Base-by-base conservation (phyloP, 1,139 yeast genomes). In the Zygoascus sp. region DNA sequence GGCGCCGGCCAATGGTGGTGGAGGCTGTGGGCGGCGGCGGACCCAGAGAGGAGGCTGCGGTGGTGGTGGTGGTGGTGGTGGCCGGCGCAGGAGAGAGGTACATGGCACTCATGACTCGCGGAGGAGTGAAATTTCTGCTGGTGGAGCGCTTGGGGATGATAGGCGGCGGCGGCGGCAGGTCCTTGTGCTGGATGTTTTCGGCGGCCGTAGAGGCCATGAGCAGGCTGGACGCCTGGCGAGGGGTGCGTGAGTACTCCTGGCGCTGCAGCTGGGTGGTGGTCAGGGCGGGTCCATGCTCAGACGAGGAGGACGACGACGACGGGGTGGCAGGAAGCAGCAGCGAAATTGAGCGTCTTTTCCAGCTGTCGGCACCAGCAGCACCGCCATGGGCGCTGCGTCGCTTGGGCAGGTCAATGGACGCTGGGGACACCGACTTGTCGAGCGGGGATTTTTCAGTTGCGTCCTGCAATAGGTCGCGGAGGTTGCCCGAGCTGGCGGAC, bases 401-500 rank as follows among this genome's bases (percentile, higher is more conserved):
- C 16, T 21, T 22, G 17, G 16, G 40, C 25, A 13, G 23, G 6
- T 19, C 15, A 17, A 10, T 35, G 15, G 27, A n/a, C 23, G 15
- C 10, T 17, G n/a, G 7, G 6, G 36, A n/a, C 8, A 16, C 28
- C 11, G 8, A 11, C 11, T 32, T 6, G 21, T 13, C 15, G 17
- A 22, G 36, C 17, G 8, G 8, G 28, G 11, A 8, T 11, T 8
- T 11, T 11, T 11, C 21, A 22, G 17, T 32, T 32, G 2, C 19
- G 20, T 25, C 28, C 8, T 25, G 28, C 28, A 25, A n/a, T 8
- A 42, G 8, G 20, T 42, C 39, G 6, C 41, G 34, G 6, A 42
- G 40, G 28, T 42, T 42, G n/a, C 40, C 21, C 25, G 23, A 19
- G n/a, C 41, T 35, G 9, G 45, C 39, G 9, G 36, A 23, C 2